Evolutionary conservation across 257 asterid species (phyloP), one percentile per base, ranked within the genome.

Genomic region (Solanum boliviense): DNA sequence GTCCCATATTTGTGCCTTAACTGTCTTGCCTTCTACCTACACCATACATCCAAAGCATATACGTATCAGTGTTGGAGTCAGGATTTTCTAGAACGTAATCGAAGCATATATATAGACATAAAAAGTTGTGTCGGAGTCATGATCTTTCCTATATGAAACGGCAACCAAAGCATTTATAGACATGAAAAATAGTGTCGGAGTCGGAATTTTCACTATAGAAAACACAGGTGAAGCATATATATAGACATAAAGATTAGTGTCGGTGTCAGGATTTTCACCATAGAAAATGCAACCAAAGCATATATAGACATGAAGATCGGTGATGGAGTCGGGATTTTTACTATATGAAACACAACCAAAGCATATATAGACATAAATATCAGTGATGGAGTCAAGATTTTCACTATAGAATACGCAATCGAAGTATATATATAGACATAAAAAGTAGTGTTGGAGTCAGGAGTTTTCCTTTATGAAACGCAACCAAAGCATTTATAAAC

Each of bases 1-100:
- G 87, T 92, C 94, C 94, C 94, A 92, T 90, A 92, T 92, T 79
- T 92, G 94, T 35, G 94, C 91, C 84, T 90, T 92, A 79, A 91
- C 92, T 0, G 92, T 92, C 89, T 92, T 92, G 7, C 92, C 94
- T 68, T 92, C 92, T 16, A 92, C 94, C 94, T 92, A 88, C 67
- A 84, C 18, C 67, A 44, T 4, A 4, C 48, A 48, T 13, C 56
- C 10, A 72, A 72, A 8, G 27, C 29, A 60, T 23, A 60, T 71
- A 71, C 0, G 4, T 5, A 68, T 68, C 38, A 13, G 5, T 68
- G 38, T 13, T 2, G 21, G 8, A 34, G 13, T 34, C 8, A 18
- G 2, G 1, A 72, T 18, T 72, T 72, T 72, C 76, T 48, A 48
- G 58, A 48, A 48, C 58, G 58, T 48, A 46, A 52, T 52, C 10